Conservation (phyloP, 177 flowering plant genomes). For the Vitis hybrid region DNA sequence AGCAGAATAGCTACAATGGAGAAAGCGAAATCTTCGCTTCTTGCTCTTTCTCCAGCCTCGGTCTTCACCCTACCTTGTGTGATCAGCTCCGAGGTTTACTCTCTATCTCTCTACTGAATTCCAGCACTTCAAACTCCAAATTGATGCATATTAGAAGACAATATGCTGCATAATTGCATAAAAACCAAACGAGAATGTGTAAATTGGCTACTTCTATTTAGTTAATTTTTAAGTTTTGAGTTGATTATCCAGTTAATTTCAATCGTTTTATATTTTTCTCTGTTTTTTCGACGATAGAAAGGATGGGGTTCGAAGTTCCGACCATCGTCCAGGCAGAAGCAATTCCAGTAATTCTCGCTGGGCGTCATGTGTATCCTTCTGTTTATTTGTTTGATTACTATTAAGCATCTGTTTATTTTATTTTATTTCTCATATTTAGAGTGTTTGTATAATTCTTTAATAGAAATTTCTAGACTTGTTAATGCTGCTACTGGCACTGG, state of each 20-base stretch:
- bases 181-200: too few species aligned
- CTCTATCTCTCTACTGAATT: conserved; percentile 1
- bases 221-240: not conserved
- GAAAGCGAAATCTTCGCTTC: conserved; percentile 44
- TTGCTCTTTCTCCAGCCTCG: conserved; percentile 67
- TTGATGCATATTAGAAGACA: too few species aligned
- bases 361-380: conserved; percentile 70
- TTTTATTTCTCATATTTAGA: not conserved
- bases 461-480: conserved; percentile 55
- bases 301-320: conserved; percentile 76
- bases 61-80: conserved; percentile 65
- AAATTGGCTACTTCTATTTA: not conserved
- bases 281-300: conserved; percentile 34
- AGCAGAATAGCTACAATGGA: not conserved
- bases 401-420: not conserved
- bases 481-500: conserved; percentile 96
- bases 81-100: conserved; percentile 71
- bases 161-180: too few species aligned
- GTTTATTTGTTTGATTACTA: not conserved
- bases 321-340: conserved; percentile 81
- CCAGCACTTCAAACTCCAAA: too few species aligned
- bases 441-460: conserved; percentile 18
- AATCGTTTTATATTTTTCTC: too few species aligned
- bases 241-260: too few species aligned
- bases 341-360: conserved; percentile 74